Evolutionary conservation across 164 flowering plant species (phyloP), one percentile per base, ranked within the genome.

Genomic region (Brasenia schreberi): DNA sequence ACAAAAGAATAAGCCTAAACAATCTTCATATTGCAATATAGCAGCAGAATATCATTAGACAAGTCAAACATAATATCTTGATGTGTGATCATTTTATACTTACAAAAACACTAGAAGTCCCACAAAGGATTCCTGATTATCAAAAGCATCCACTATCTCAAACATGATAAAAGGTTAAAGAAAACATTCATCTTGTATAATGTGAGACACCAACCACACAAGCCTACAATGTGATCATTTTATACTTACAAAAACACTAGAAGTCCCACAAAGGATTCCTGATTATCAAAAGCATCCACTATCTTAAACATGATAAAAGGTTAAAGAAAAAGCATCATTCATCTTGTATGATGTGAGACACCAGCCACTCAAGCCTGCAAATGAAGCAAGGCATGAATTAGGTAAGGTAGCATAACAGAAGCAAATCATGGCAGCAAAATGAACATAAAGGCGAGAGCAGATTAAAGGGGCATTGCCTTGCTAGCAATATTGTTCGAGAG

Each of bases 401-500:
- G 39, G 39, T 33, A 33, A 49, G 56, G 16, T 9, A 49, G 56
- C 10, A 49, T 9, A 49, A 4, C 56, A 49, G 3, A 49, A 14
- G 10, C 56, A 49, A 49, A 49, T 9, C 10, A 9, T 9, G 4
- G 56, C 10, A 49, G 56, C 56, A 9, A 49, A 49, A 33, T 33
- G 39, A 33, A 49, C 56, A 49, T 49, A 49, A 49, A 7, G 56
- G 56, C 16, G 16, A 49, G 10, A 9, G 16, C 16, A 16, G 56
- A 49, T 49, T 9, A 49, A 49, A 9, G 39, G 39, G 39, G 56
- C 12, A 49, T 74, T 81, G 72, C 98, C 92, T 85, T 92, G 87
- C 74, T 89, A 33, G 96, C 94, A 71, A 92, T 92, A 82, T 92
- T 91, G 88, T 86, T 91, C 74, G 96, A 89, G 18, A 92, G 91